Evolutionary conservation across 352 stramenopile genomes (phyloP), one percentile per base, ranked within the genome.

Genomic region (Pythium grandisporangium): DNA sequence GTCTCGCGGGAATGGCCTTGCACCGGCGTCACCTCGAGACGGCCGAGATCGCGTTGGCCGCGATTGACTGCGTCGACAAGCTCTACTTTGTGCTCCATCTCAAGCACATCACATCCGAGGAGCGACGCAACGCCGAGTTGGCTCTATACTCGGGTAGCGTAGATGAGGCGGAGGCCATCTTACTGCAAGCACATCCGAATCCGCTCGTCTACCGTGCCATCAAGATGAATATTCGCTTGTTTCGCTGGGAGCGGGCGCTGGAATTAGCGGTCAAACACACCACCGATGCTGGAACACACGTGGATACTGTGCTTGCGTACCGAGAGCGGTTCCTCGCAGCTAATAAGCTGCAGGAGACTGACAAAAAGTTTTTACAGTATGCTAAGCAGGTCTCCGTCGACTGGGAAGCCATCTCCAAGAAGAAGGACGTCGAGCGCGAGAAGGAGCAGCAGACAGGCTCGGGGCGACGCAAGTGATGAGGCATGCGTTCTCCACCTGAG

Each of bases 151-250:
- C 75, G 5, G 72, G 70, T 21, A 88, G 70, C 30, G 63, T 93
- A n/a, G 80, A 96, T 16, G 82, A 96, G 55, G 91, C 90, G n/a
- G 86, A 97, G 51, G 55, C 63, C 1, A 97, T 97, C 30, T 57
- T 97, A 27, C 55, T 97, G 36, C 87, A 97, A 42, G 78, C 87
- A 0, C 81, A 84, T 25, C 88, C 86, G 1, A 74, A 61, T 29
- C 85, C 88, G 38, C 67, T 97, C 2, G 50, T 96, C 8, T 96
- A 97, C 48, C 79, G 89, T 33, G 85, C 88, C 20, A 96, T 97
- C 56, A 97, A 97, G 55, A 65, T 97, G 47, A 97, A 97, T 51
- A 59, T 96, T 30, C 65, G 83, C 8, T 53, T 95, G 8, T 96
- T 94, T 53, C 79, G 83, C 26, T 97, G 83, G 84, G 68, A 92